These are phyloP conservation scores for Oemleria cerasiformis DNA, from an alignment of 306 rosid species.

Conservation along the genomic window DNA sequence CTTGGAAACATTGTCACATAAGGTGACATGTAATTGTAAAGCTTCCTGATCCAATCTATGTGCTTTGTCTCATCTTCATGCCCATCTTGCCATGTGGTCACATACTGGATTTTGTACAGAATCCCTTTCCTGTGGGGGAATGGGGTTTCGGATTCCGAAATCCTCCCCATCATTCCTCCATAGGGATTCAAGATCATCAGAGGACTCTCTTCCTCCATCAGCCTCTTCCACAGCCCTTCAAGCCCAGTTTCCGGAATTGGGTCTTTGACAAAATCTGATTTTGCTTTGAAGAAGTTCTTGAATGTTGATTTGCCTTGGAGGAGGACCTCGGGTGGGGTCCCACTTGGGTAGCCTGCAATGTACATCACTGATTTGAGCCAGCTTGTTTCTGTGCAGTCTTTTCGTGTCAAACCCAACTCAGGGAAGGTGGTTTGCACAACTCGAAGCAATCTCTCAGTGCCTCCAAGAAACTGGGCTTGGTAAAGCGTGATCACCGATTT, in stretches of 20 bases:
- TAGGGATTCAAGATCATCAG: slow-evolving; percentile 64
- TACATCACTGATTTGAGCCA: slow-evolving; percentile 73
- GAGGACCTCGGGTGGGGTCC: slow-evolving; percentile 54
- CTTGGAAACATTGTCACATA: slow-evolving; percentile 65
- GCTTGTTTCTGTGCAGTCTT: slow-evolving; percentile 57
- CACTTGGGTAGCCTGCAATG: slow-evolving; percentile 62
- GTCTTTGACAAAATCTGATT: slow-evolving; percentile 63
- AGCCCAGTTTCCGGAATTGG: slow-evolving; percentile 54
- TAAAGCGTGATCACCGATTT: slow-evolving; percentile 56
- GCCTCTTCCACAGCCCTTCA: slow-evolving; percentile 61
- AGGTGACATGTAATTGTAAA: slow-evolving; percentile 64
- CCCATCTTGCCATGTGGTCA: slow-evolving; percentile 43
- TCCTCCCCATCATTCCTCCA: slow-evolving; percentile 67
- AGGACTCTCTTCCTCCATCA: slow-evolving; percentile 51
- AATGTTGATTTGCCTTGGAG: slow-evolving; percentile 62
- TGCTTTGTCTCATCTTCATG: slow-evolving; percentile 41
- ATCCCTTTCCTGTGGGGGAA: slow-evolving; percentile 69
- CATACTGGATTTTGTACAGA: slow-evolving; percentile 60
- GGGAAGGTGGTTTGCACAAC: slow-evolving; percentile 53
- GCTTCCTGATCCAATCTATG: slow-evolving; percentile 66
- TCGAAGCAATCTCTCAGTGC: slow-evolving; percentile 42
- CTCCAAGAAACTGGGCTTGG: slow-evolving; percentile 65
- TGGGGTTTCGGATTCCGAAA: slow-evolving; percentile 57
- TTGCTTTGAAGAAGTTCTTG: slow-evolving; percentile 79
- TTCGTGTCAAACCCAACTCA: slow-evolving; percentile 55